Evolutionary conservation across 805 yeast species (phyloP).

Genomic region (Myxozyma monticola): DNA sequence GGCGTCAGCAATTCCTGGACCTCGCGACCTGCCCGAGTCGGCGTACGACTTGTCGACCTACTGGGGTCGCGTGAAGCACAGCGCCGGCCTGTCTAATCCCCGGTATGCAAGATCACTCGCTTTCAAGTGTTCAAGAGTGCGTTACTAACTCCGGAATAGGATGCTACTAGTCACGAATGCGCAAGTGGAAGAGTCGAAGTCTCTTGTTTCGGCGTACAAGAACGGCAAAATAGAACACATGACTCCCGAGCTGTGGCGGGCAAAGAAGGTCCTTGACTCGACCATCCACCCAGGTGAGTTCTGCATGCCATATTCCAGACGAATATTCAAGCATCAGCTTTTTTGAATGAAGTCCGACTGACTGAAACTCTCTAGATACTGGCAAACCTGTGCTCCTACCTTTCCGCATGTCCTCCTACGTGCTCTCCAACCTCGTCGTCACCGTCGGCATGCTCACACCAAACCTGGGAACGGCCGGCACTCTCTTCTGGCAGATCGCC

Average conservation of each 20-base stretch:
- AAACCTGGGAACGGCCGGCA: conserved; percentile 82
- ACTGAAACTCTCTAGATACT: conserved; percentile 63
- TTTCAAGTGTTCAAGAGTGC: no score
- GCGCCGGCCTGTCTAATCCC: conserved; percentile 92
- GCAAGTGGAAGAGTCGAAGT: conserved; percentile 65
- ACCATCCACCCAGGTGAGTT: conserved; percentile 88
- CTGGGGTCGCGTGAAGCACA: conserved; percentile 92
- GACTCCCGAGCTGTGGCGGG: conserved; percentile 84
- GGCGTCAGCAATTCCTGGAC: conserved; percentile 90
- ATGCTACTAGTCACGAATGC: conserved; percentile 72
- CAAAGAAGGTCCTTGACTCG: conserved; percentile 84
- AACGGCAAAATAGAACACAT: conserved; percentile 64
- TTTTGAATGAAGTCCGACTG: no score
- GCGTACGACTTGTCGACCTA: conserved; percentile 77
- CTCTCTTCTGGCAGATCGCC: conserved; percentile 96
- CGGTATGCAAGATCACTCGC: conserved; percentile 32
- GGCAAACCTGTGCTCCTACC: conserved; percentile 92
- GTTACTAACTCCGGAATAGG: conserved; percentile 32
- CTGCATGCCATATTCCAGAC: no score
- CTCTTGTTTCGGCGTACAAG: conserved; percentile 67
- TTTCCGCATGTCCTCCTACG: conserved; percentile 96
- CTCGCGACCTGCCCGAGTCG: conserved; percentile 75
- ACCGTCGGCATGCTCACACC: conserved; percentile 99
- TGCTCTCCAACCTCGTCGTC: conserved; percentile 86
- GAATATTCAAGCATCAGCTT: no score